These are phyloP conservation scores for Fabrea salina DNA, from an alignment of 169 alveolate species.

Conservation along the genomic window DNA sequence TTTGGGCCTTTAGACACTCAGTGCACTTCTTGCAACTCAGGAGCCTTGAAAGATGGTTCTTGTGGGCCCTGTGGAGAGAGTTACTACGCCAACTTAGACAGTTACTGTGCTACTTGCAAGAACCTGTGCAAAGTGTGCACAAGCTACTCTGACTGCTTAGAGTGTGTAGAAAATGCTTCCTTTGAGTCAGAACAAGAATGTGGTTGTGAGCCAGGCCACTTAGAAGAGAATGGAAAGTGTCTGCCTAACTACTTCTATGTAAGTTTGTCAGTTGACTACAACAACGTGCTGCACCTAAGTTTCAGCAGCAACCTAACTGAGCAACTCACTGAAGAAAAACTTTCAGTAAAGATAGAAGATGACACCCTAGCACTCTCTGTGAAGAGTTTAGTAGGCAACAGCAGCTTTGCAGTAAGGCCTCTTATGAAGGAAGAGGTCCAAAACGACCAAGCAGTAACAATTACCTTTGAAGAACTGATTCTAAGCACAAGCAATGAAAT, in stretches of 20 bases:
- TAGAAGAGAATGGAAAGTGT: not conserved
- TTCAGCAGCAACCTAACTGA: not conserved
- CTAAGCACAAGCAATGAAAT: too few relatives aligned
- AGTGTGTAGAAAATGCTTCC: not conserved
- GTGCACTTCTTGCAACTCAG: not conserved
- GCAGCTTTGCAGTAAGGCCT: too few relatives aligned
- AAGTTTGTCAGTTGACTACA: not conserved
- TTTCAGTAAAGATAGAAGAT: too few relatives aligned
- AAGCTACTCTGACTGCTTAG: not conserved
- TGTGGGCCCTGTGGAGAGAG: conserved; percentile 14
- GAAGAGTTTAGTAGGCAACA: too few relatives aligned
- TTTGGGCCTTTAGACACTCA: not conserved
- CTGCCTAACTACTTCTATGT: not conserved
- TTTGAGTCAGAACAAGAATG: not conserved
- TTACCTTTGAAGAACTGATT: too few relatives aligned
- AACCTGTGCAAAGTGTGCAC: not conserved
- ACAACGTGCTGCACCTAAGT: not conserved
- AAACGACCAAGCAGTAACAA: too few relatives aligned
- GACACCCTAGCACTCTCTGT: too few relatives aligned
- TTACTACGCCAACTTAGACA: not conserved
- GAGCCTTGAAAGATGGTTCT: not conserved
- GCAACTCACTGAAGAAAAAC: not conserved
- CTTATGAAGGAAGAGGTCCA: too few relatives aligned
- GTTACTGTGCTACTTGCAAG: not conserved
- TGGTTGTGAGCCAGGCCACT: not conserved